Base-by-base conservation (phyloP, 306 rosid genomes). In the Sindora glabra region DNA sequence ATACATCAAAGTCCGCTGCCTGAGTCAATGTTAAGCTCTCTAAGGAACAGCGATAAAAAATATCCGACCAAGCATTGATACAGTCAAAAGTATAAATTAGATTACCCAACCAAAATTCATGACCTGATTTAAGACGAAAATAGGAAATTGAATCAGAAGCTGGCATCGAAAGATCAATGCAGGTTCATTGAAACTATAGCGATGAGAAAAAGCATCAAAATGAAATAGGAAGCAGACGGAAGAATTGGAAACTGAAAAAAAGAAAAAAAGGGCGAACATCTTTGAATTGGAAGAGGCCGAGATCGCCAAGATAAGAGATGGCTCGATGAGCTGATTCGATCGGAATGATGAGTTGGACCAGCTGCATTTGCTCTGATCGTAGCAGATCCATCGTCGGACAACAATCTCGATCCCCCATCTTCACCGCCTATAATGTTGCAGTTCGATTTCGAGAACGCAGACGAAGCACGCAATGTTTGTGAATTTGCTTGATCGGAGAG, bases 321-420 rank as follows among this genome's bases (percentile, higher is more conserved):
- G 84, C 61, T 56, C 73, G 74, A 46, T 67, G 58, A 75, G 83
- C 88, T 23, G 96, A 64, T 65, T 91, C 97, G 32, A 74, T 74
- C 34, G 95, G 95, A 74, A 91, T 85, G 64, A 91, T 85, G 56
- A 85, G 81, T 46, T 85, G 97, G 74, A 39, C 92, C 22, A 91
- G 63, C 26, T 91, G 96, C 97, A 85, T 91, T 41, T 95, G 84
- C 80, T 87, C 92, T 62, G 97, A 85, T 5, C 88, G 92, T 17
- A 91, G 77, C 48, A 87, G 81, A 85, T 87, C 89, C 97, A 87
- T 85, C 61, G 67, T 53, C 19, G 74, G 74, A 39, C 45, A 33
- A 41, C 64, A 17, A 12, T 70, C 54, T 68, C 40, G 58, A 12
- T 48, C 74, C 53, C n/a, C 36, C 68, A 66, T 63, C 32, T 48